Evolutionary conservation across 768 basidiomycete species (phyloP), one percentile per base, ranked within the genome.

Genomic region (Flagelloscypha sp.): DNA sequence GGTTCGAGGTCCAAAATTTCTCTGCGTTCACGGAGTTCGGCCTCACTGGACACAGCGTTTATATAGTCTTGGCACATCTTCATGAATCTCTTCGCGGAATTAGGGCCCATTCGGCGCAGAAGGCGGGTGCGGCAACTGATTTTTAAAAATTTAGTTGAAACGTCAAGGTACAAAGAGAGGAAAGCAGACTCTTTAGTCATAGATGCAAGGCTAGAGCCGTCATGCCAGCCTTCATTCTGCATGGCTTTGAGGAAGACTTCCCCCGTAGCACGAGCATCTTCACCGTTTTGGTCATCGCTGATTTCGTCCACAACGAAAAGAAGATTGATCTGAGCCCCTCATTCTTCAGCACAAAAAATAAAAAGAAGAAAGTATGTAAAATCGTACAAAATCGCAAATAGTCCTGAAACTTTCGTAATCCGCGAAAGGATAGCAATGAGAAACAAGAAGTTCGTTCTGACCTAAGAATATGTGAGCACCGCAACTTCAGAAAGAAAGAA

Each of bases 241-340:
- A 81, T 64, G 8, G 69, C 69, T 37, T 70, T 64, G 33, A 74
- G 54, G 42, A 73, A 72, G 16, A 68, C 59, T 30, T 67, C 59
- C 12, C 74, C 72, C 18, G 73, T 78, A 17, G 57, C 57, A 28
- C 61, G 61, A 25, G 75, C 79, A 31, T 72, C 78, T 36, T 56
- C 55, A 18, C 70, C 72, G 48, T 59, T 66, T 50, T 79, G 79
- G 38, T 79, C 76, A 43, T 80, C 77, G 52, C 74, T 79, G 35
- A 78, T 65, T 54, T 81, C 79, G 53, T 82, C 80, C 32, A 79
- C 63, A 39, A 75, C 72, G 56, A 77, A 81, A 19, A 82, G 65
- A 9, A 75, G 56, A 46, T 80, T 78, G 40, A 78, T 60, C 69
- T 69, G 20, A 38, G 35, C 11, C 36, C 24, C 3, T 34, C 12